These are phyloP conservation scores for Aspergillus latus DNA, from an alignment of 2,329 filamentous ascomycete genomes.

Conservation along the genomic window DNA sequence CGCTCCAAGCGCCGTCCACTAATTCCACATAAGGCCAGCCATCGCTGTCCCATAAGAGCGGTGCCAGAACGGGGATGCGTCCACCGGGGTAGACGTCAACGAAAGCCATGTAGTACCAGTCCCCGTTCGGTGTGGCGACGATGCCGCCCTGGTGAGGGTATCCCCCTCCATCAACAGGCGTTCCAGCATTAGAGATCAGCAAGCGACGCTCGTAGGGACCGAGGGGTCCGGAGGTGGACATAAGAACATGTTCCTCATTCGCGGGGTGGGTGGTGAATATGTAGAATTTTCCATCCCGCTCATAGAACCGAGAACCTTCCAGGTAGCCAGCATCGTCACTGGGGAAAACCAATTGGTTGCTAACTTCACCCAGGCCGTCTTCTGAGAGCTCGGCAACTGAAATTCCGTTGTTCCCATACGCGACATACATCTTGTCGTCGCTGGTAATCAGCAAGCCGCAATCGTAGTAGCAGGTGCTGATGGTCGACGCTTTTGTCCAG, in stretches of 20 bases:
- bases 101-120: constrained; percentile 63
- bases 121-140: constrained; percentile 51
- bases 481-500: constrained; percentile 43
- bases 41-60: constrained; percentile 53
- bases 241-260: constrained; percentile 51
- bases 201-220: constrained; percentile 54
- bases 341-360: constrained; percentile 48
- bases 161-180: constrained; percentile 49
- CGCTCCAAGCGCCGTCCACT: too few species aligned
- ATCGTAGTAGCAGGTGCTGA: constrained; percentile 57
- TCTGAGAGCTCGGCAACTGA: constrained; percentile 52
- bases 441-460: constrained; percentile 59
- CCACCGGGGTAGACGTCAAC: constrained; percentile 57
- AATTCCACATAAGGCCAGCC: constrained; percentile 51
- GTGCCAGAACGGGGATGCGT: constrained; percentile 58
- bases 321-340: constrained; percentile 27
- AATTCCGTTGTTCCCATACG: constrained; percentile 53
- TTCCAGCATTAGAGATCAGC: constrained; percentile 41
- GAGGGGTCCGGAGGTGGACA: constrained; percentile 47
- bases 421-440: constrained; percentile 60
- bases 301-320: constrained; percentile 57
- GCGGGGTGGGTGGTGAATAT: constrained; percentile 53
- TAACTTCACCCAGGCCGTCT: constrained; percentile 50
- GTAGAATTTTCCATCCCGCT: constrained; percentile 57
- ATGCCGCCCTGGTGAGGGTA: constrained; percentile 58